Conservation (phyloP, 352 stramenopile species). For the Phytophthora sansomeana region DNA sequence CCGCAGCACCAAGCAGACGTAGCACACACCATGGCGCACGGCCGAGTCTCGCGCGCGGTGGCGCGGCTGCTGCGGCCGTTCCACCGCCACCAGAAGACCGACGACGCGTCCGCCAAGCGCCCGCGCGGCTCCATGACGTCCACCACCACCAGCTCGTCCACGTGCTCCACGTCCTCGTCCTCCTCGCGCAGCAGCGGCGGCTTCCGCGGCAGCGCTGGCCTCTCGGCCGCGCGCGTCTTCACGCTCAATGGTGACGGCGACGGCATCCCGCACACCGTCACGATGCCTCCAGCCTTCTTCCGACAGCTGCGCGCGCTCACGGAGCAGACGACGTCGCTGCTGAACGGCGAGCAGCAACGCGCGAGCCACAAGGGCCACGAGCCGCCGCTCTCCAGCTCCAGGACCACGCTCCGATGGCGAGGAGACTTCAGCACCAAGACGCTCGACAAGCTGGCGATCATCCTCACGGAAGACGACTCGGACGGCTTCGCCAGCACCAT, state of each 20-base stretch:
- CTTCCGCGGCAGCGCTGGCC: constrained; percentile 4
- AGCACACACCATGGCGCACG: constrained; percentile 29
- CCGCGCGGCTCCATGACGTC: constrained; percentile 30
- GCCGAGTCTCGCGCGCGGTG: constrained; percentile 50
- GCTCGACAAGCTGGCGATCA: constrained; percentile 41
- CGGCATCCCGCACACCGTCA: constrained; percentile 29
- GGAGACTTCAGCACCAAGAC: constrained; percentile 42
- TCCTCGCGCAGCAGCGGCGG: constrained; percentile 32
- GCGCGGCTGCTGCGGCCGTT: constrained; percentile 50
- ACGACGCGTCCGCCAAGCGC: constrained; percentile 18
- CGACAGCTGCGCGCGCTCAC: constrained; percentile 41
- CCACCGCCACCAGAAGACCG: constrained; percentile 33
- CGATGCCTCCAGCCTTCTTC: constrained; percentile 49
- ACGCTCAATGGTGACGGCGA: constrained; percentile 25
- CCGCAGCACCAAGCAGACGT: constrained; percentile 1
- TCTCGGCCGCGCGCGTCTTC: constrained; percentile 26
- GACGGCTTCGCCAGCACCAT: constrained; percentile 40
- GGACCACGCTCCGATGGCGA: constrained; percentile 23
- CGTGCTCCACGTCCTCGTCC: constrained; percentile 37
- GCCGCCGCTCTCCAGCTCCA: constrained; percentile 19
- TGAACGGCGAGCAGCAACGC: constrained; percentile 30
- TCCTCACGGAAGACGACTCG: constrained; percentile 47
- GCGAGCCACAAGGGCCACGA: constrained; percentile 28
- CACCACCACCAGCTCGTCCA: constrained; percentile 31
- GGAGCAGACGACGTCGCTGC: constrained; percentile 35